phyloP scores from a whole-genome alignment of 495 filamentous ascomycete genomes.

The Podospora sp. region DNA sequence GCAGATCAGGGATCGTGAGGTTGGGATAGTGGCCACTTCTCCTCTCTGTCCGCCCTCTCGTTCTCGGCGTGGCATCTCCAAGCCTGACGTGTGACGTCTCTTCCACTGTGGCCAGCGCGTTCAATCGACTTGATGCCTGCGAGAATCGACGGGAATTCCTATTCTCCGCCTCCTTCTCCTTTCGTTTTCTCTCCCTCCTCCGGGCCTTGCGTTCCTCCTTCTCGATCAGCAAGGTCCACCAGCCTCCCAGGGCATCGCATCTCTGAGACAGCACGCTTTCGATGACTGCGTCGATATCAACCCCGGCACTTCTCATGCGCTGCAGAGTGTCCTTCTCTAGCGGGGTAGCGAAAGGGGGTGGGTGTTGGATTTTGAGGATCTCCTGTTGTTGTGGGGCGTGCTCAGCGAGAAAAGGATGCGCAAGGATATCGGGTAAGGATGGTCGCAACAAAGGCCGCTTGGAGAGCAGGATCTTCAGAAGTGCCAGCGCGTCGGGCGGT shows the following conservation, averaged over 20 bases:
- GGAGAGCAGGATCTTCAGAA: conserved; percentile 77
- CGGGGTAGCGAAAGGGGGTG: conserved; percentile 81
- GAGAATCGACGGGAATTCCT: conserved; percentile 81
- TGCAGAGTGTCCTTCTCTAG: conserved; percentile 90
- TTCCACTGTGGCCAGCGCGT: conserved; percentile 75
- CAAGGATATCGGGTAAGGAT: conserved; percentile 81
- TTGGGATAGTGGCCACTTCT: conserved; percentile 54
- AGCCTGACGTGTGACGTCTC: conserved; percentile 55
- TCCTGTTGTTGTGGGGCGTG: conserved; percentile 86
- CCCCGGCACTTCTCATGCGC: conserved; percentile 91
- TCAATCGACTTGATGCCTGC: conserved; percentile 80
- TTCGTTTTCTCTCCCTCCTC: conserved; percentile 81
- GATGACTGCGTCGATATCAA: conserved; percentile 92
- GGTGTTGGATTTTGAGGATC: conserved; percentile 82
- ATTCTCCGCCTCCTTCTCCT: conserved; percentile 78
- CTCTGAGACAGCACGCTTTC: conserved; percentile 88
- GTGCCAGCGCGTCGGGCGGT: conserved; percentile 70
- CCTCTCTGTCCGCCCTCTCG: conserved; percentile 55
- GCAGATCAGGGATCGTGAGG: conserved; percentile 64
- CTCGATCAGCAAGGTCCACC: conserved; percentile 94
- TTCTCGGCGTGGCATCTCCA: conserved; percentile 57
- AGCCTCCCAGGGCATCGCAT: conserved; percentile 88
- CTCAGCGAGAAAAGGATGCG: conserved; percentile 86
- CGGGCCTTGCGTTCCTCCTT: conserved; percentile 92
- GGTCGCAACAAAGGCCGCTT: conserved; percentile 88